Evolutionary conservation across 371 early-diverging fungal genomes (phyloP), one percentile per base, ranked within the genome.

Genomic region (Smittium mucronatum): DNA sequence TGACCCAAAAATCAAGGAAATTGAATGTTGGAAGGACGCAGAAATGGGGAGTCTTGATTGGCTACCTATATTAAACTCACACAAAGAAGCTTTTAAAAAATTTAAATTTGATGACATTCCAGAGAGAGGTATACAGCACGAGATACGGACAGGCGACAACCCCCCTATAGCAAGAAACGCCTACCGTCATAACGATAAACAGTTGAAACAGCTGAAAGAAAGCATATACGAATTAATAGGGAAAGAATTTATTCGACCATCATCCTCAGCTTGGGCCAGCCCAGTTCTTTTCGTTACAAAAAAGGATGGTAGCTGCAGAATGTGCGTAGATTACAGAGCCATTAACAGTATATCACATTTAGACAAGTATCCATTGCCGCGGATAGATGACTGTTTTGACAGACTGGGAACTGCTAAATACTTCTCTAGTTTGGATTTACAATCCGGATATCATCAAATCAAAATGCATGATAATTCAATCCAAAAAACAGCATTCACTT

Each of bases 401-500:
- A 68, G 73, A 0, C 34, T 82, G 1, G 0, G 63, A 0, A 69
- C 66, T 0, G 61, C 73, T 0, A 66, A 30, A 26, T 2, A 66
- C 21, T 81, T 78, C 65, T 68, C 75, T n/a, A 68, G 70, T 36
- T 11, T 81, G 1, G 80, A 80, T 29, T 30, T 80, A 1, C 63
- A 65, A 1, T 61, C 31, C 0, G 83, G 80, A 0, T 85, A 78
- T 60, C 71, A 79, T 69, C 81, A 77, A 33, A 58, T 86, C 0
- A 64, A 67, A 15, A 68, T 83, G 32, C 26, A 58, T 0, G 26
- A 28, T 2, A 70, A 70, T 0, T 73, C 78, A 57, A 66, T 74
- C 0, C 63, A 73, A 25, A 82, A 85, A 32, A 84, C 85, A 0
- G 83, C 85, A 0, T 85, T 87, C 73, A 67, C 75, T 0, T 79